Evolutionary conservation across 164 flowering plant genomes (phyloP).

Genomic region (Santalum album): DNA sequence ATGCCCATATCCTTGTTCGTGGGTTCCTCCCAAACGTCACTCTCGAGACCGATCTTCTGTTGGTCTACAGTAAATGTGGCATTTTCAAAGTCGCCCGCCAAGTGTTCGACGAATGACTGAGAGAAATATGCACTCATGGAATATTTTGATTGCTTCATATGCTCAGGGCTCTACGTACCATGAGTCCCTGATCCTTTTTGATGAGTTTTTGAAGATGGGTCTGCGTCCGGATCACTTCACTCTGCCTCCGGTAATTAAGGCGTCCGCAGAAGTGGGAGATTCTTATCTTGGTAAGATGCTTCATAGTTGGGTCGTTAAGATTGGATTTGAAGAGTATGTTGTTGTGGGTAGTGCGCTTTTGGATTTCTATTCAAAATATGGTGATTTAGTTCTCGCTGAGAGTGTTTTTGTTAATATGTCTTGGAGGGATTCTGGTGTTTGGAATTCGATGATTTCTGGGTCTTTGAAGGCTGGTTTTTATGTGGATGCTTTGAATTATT

Average conservation of each 20-base stretch:
- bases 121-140: conserved; percentile 53
- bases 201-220: conserved; percentile 22
- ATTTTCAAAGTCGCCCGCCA: conserved; percentile 24
- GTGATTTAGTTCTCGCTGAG: conserved; percentile 23
- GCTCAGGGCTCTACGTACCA: conserved; percentile 17
- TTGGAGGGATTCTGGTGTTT: conserved; percentile 27
- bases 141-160: conserved; percentile 37
- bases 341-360: conserved; percentile 33
- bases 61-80: conserved; percentile 30
- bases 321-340: conserved; percentile 36
- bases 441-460: conserved; percentile 55
- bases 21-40: conserved; percentile 28
- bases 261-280: conserved; percentile 24
- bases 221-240: conserved; percentile 44
- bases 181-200: conserved; percentile 23
- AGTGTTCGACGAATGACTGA: conserved; percentile 37
- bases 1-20: conserved; percentile 27
- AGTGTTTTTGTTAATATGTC: conserved; percentile 25
- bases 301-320: conserved; percentile 32
- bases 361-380: conserved; percentile 40
- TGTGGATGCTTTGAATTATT: conserved; percentile 29
- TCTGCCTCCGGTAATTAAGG: conserved; percentile 36
- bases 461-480: conserved; percentile 31
- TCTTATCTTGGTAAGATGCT: conserved; percentile 19
- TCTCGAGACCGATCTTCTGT: conserved; percentile 44